Conservation (phyloP, 1,284 basidiomycete genomes). For the Ganoderma leucocontextum region DNA sequence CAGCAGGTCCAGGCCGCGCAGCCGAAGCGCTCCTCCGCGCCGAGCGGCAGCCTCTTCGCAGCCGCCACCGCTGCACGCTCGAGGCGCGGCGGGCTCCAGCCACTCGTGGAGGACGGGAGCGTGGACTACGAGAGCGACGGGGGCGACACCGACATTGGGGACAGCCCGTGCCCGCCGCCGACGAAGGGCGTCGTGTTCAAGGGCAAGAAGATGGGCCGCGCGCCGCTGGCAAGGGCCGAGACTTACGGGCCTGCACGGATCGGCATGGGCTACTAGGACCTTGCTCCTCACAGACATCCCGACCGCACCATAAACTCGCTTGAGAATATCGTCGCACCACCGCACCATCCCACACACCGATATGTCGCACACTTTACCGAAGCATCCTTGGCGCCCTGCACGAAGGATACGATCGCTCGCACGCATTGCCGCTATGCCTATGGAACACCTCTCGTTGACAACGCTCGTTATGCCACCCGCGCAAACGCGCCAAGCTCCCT, state of each 20-base stretch:
- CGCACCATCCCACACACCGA: conserved; percentile 15
- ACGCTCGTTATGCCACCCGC: conserved; percentile 36
- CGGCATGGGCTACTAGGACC: conserved; percentile 34
- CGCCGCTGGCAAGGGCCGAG: conserved; percentile 63
- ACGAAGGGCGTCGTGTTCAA: conserved; percentile 61
- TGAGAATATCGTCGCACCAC: conserved; percentile 21
- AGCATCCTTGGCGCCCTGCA: conserved; percentile 12
- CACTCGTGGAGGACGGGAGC: conserved; percentile 72
- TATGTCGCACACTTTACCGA: conserved; percentile 28
- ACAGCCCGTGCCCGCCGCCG: conserved; percentile 83
- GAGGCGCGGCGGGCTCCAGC: conserved; percentile 61
- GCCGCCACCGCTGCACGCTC: conserved; percentile 70
- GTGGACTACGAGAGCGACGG: conserved; percentile 66
- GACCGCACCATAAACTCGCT: background rate
- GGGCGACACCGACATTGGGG: conserved; percentile 78
- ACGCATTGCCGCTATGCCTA: conserved; percentile 30
- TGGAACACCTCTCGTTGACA: conserved; percentile 33
- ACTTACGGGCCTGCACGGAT: conserved; percentile 66
- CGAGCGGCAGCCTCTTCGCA: conserved; percentile 66
- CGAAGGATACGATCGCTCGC: conserved; percentile 14
- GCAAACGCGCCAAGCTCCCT: conserved; percentile 24
- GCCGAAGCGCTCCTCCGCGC: conserved; percentile 68
- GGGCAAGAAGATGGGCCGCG: conserved; percentile 59
- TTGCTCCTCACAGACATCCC: background rate
- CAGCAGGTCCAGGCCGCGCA: conserved; percentile 40